Evolutionary conservation across 2,329 filamentous ascomycete genomes (phyloP).

Genomic region (Ophiostoma pallidulum): DNA sequence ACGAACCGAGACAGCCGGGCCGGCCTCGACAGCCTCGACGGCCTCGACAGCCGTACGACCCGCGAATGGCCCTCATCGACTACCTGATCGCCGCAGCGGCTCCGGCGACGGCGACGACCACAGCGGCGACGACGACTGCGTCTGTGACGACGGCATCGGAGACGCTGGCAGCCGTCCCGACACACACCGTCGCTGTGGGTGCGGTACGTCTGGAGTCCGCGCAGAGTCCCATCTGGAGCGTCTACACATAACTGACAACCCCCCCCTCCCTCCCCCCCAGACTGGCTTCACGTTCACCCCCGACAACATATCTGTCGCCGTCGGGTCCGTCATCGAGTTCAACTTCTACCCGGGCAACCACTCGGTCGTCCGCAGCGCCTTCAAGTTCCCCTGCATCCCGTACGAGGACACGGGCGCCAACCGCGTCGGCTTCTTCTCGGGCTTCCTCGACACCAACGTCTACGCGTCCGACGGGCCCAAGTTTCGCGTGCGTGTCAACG

Average conservation of each 20-base stretch:
- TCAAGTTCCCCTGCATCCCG: conserved; percentile 52
- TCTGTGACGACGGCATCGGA: background rate
- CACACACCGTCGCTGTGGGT: conserved; percentile 20
- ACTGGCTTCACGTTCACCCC: conserved; percentile 29
- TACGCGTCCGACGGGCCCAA: conserved; percentile 35
- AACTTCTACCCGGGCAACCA: conserved; percentile 55
- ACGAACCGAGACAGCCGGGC: too few species aligned
- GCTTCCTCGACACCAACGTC: conserved; percentile 35
- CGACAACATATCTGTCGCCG: conserved; percentile 25
- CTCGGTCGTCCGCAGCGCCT: conserved; percentile 53
- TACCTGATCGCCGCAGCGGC: background rate
- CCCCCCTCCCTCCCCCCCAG: too few species aligned
- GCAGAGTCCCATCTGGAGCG: conserved; percentile 21
- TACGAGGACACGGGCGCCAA: conserved; percentile 43
- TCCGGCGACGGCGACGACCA: background rate
- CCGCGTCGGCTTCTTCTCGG: conserved; percentile 45
- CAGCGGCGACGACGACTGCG: background rate
- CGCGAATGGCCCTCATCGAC: too few species aligned
- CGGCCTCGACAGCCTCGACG: too few species aligned
- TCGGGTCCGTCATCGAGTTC: conserved; percentile 46
- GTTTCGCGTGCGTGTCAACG: conserved; percentile 41
- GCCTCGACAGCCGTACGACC: too few species aligned
- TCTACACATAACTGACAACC: conserved; percentile 1
- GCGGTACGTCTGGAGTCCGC: conserved; percentile 21
- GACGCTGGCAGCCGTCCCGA: background rate